phyloP scores from a whole-genome alignment of 2,329 filamentous ascomycete genomes.

The Penicillium sp. region DNA sequence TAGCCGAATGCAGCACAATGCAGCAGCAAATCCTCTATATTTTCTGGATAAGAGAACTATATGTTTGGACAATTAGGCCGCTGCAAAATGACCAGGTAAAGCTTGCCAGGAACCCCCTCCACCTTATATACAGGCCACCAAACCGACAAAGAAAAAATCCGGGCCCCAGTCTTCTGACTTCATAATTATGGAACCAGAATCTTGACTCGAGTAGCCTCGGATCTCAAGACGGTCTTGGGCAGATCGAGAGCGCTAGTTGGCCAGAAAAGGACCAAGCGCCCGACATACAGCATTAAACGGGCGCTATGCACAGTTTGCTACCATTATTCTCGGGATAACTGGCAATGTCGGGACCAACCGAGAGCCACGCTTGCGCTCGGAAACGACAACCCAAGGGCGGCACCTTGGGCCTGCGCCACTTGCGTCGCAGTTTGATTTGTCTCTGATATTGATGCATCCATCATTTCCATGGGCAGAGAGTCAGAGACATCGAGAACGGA shows the following conservation, averaged over 20 bases:
- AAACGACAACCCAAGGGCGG: constrained; percentile 4
- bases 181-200: constrained; percentile 17
- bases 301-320: constrained; percentile 3
- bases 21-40: not conserved
- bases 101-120: constrained; percentile 1
- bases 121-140: constrained; percentile 1
- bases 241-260: not conserved
- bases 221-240: constrained; percentile 4
- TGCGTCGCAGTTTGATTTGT: constrained; percentile 1
- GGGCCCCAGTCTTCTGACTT: constrained; percentile 8
- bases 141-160: not conserved
- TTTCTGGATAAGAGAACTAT: not conserved
- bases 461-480: not conserved
- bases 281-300: constrained; percentile 2
- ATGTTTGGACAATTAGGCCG: not conserved
- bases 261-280: not conserved
- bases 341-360: constrained; percentile 10
- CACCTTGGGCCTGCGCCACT: not conserved
- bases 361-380: not conserved
- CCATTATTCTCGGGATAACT: constrained; percentile 6
- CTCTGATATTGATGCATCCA: not conserved
- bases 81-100: not conserved
- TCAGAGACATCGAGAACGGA: too few relatives aligned
- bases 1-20: not conserved
- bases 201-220: constrained; percentile 11